A percentile compares a stretch with the other conserved stretches of the same genome.
Conservation (phyloP, 2,329 filamentous ascomycete genomes). For the Colletotrichum shisoi region DNA sequence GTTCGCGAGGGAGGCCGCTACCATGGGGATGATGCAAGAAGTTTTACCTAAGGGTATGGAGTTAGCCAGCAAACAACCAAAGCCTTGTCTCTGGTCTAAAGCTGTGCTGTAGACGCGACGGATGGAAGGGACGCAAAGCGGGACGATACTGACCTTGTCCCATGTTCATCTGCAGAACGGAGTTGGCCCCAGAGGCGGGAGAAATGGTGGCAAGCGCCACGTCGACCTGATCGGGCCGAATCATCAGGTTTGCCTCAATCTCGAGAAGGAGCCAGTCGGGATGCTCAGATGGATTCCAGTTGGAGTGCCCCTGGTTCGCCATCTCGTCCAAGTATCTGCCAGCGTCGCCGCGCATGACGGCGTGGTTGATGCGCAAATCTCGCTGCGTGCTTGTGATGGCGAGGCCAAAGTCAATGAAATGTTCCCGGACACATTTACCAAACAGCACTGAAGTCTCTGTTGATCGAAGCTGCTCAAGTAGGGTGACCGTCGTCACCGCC, state of each 20-base stretch:
- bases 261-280: constrained; percentile 73
- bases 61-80: constrained; percentile 13
- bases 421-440: constrained; percentile 49
- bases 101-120: not conserved
- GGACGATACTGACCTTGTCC: constrained; percentile 58
- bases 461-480: constrained; percentile 59
- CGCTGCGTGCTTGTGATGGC: constrained; percentile 56
- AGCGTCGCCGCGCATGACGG: constrained; percentile 41
- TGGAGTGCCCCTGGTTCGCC: constrained; percentile 59
- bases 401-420: constrained; percentile 55
- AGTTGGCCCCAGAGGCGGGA: constrained; percentile 61
- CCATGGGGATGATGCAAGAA: constrained; percentile 64
- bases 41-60: constrained; percentile 58
- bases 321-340: constrained; percentile 53
- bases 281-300: constrained; percentile 63
- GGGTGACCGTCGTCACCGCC: constrained; percentile 50
- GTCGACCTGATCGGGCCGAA: constrained; percentile 67
- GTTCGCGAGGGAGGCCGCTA: constrained; percentile 56
- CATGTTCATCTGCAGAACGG: constrained; percentile 73
- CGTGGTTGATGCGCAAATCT: constrained; percentile 53
- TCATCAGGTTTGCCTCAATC: constrained; percentile 69
- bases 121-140: too few relatives aligned
- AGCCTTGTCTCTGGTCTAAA: not conserved
- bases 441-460: constrained; percentile 43
- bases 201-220: constrained; percentile 68